Evolutionary conservation across 371 early-diverging fungal species (phyloP), one percentile per base, ranked within the genome.

Genomic region (Zopfochytrium polystomum): DNA sequence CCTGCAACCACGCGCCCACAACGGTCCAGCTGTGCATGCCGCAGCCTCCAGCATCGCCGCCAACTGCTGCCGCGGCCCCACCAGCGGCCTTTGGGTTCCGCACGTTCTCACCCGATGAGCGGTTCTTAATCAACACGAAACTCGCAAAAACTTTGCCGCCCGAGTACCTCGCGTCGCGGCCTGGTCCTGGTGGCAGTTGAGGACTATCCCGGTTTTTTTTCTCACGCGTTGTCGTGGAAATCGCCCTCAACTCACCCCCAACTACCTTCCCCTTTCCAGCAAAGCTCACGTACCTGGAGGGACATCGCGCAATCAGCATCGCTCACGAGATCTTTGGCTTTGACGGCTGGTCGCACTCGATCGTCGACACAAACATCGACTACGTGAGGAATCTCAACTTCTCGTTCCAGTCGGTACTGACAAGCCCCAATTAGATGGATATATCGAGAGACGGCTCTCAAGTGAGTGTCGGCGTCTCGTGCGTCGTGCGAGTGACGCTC

Each of bases 251-350:
- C 34, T 18, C 15, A 3, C 48, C 47, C 22, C 29, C 29, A 23
- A 23, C 22, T 7, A 25, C 29, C 26, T 31, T 30, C 48, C 6
- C 50, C 46, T 43, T 62, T 44, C 44, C 59, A 60, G 79, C 74
- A 5, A 79, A 80, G 33, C 68, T 93, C 48, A 80, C 83, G 2
- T 99, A 99, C 65, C 73, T 98, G 43, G 97, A 97, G 71, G 99
- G 98, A 3, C 87, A 89, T 84, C 84, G 85, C 27, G 87, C 86
- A 22, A 91, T 98, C 52, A 82, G 86, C 52, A 62, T 99, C 29
- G 98, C 99, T 42, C 99, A 99, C 73, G 87, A 92, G 50, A 80
- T 99, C 20, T 99, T 99, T 82, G 99, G 99, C 0, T 98, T 94
- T 71, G 84, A 98, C 69, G 99, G 99, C 2, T 99, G 99, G 99